Conservation (phyloP, 1,284 basidiomycete species). For the Tremellales sp. region DNA sequence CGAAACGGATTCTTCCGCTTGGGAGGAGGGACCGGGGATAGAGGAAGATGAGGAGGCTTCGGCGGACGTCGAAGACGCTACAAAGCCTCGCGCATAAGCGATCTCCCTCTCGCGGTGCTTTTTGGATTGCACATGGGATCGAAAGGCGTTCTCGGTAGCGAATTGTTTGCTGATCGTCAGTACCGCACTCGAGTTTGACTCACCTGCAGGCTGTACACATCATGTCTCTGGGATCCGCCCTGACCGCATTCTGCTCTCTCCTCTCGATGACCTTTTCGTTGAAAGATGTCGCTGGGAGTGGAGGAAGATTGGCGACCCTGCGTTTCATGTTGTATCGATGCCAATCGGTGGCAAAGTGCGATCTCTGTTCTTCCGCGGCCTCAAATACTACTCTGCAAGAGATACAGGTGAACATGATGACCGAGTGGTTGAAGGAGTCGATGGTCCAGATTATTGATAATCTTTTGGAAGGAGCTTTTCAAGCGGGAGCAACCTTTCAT, state of each 20-base stretch:
- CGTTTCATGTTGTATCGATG: slow-evolving; percentile 99
- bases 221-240: slow-evolving; percentile 61
- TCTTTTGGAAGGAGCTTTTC: neutral
- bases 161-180: slow-evolving; percentile 70
- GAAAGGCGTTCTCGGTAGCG: slow-evolving; percentile 82
- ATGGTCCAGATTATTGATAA: neutral
- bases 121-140: slow-evolving; percentile 81
- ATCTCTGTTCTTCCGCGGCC: slow-evolving; percentile 78
- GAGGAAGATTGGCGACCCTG: slow-evolving; percentile 83
- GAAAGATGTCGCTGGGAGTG: slow-evolving; percentile 74
- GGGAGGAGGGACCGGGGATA: neutral
- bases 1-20: slow-evolving; percentile 54
- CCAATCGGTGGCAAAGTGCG: slow-evolving; percentile 89
- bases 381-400: slow-evolving; percentile 88
- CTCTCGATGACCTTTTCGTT: slow-evolving; percentile 86
- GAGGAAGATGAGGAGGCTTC: neutral
- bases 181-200: slow-evolving; percentile 14
- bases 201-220: slow-evolving; percentile 81
- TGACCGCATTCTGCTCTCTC: slow-evolving; percentile 66
- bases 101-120: slow-evolving; percentile 82
- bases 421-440: neutral
- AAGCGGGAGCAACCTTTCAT: neutral
- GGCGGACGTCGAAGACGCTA: neutral
- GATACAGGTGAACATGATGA: slow-evolving; percentile 71
- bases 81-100: slow-evolving; percentile 2